Evolutionary conservation across 2,329 filamentous ascomycete species (phyloP), one percentile per base, ranked within the genome.

Genomic region (Pyrenophora teres): DNA sequence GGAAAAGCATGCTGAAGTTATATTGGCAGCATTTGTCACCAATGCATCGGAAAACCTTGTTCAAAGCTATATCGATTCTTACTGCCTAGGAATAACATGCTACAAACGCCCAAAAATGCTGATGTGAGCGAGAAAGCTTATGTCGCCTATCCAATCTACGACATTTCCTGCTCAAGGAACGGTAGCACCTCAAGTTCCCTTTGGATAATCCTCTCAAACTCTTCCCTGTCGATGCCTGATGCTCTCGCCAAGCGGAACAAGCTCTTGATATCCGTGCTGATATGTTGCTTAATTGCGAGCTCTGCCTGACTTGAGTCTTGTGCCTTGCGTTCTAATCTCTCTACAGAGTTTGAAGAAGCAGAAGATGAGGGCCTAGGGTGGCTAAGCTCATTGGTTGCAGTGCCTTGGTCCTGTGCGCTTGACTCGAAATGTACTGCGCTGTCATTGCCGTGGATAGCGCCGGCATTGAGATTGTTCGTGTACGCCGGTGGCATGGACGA

Each of bases 231-330:
- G 60, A 94, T 92, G 0, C 89, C 89, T 18, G 85, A 85, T 1
- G 86, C 81, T 36, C 82, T 83, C 19, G 89, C 86, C 56, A 94
- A 74, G 59, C 88, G 76, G 71, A 85, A 93, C 59, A 94, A 73
- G 71, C 87, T 92, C 77, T 90, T 88, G 49, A 94, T 83, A 66
- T 86, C 89, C 7, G 87, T 86, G 31, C 86, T 87, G 38, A 94
- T 85, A 73, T 93, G 89, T 73, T 92, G 87, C 72, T 88, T 89
- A 47, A 94, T 84, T 12, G 86, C 88, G 48, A 88, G 83, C 73
- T 92, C 88, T 48, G 80, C 84, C 62, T 86, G 83, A 52, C 85
- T 83, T 60, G 82, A 81, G 57, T 79, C 83, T 54, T 78, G 77
- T 1, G 81, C 82, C 47, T 79, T 73, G 23, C 79, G 71, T 62